Base-by-base conservation (phyloP, 345 rosid species). In the Nasturtium officinale region DNA sequence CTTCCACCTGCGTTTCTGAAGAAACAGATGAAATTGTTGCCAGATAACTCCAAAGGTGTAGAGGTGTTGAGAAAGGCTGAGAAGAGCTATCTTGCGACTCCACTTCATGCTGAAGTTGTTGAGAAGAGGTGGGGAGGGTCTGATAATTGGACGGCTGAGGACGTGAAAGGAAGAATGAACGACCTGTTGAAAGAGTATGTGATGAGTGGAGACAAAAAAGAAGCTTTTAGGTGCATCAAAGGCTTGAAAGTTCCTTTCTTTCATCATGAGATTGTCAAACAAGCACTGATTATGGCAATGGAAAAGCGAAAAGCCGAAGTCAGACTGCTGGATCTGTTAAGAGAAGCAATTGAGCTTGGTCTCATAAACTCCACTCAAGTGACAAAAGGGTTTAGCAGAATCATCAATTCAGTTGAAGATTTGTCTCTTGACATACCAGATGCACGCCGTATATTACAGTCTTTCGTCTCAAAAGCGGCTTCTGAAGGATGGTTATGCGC, bases 401-500 rank as follows among this genome's bases (percentile, higher is more conserved):
- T 89, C 73, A 89, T 88, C 3, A 94, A 89, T 61, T 79, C 78
- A 2, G 73, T 92, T 11, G 94, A 88, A 51, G 97, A 92, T 77
- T 72, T 92, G 52, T 84, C 96, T 7, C 92, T 92, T 45, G 96
- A 89, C 82, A 85, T 92, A 61, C 96, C 88, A 21, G 83, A 89
- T 20, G 97, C 97, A 32, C 63, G 81, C 13, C 29, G 47, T 56
- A 80, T 70, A 38, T 72, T 89, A 60, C 85, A 84, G 67, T 87
- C 86, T 59, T 71, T 92, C 83, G 87, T 92, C 65, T 84, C 97
- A 1, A 86, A 85, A 70, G 94, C 90, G 1, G 86, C 96, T 38
- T 89, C 96, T 43, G 94, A 91, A 69, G 97, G 96, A 9, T 91
- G 97, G 97, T 43, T 89, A 67, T 79, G 89, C 62, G 97, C 86